phyloP scores from a whole-genome alignment of 441 rosid genomes.

The Aleurites moluccanus region DNA sequence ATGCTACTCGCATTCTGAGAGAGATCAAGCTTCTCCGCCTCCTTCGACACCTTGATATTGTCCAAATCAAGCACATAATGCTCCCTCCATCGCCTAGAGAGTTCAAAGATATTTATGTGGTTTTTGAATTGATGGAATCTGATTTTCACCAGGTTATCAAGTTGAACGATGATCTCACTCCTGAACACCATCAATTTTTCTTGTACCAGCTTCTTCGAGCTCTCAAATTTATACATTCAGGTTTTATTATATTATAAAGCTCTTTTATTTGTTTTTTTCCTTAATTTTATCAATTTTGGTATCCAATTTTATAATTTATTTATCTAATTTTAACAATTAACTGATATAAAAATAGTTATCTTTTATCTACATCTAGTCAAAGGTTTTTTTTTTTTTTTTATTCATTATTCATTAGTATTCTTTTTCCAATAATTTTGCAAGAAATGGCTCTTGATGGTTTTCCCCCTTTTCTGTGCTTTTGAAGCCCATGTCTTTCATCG shows the following conservation, averaged over 20 bases:
- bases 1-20: conserved; percentile 86
- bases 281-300: background rate
- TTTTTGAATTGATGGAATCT: conserved; percentile 99
- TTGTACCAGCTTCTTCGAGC: conserved; percentile 98
- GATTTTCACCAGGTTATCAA: conserved; percentile 94
- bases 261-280: background rate
- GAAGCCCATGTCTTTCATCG: conserved; percentile 96
- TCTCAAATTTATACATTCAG: conserved; percentile 90
- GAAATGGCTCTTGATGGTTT: conserved; percentile 9
- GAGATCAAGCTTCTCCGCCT: conserved; percentile 97
- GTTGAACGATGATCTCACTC: conserved; percentile 87
- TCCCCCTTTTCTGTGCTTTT: conserved; percentile 16
- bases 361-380: no score
- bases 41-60: conserved; percentile 85
- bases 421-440: no score
- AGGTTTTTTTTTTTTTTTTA: no score
- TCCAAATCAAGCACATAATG: conserved; percentile 91
- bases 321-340: background rate
- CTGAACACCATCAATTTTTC: conserved; percentile 96
- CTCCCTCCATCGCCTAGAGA: conserved; percentile 94
- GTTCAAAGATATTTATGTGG: conserved; percentile 91
- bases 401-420: no score
- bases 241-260: conserved; percentile 35
- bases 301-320: background rate
- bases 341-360: no score